A percentile compares a stretch with the other conserved stretches of the same genome.
Evolutionary conservation across 257 asterid genomes (phyloP).

Genomic region (Galeopsis tetrahit): DNA sequence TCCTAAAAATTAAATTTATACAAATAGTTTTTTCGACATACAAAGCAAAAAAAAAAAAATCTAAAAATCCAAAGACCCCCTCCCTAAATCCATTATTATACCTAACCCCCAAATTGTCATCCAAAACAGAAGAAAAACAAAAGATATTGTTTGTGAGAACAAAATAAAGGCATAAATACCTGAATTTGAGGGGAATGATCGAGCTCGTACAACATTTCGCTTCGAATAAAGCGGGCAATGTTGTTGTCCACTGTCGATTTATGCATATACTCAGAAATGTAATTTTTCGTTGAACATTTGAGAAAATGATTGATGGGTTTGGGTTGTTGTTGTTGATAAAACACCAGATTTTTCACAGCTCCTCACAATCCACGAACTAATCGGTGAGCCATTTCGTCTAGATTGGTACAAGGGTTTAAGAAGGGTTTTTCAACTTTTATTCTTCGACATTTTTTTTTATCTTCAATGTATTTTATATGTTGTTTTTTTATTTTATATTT

Average conservation of each 20-base stretch:
- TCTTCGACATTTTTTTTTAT: not conserved
- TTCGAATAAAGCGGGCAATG: slow-evolving; percentile 76
- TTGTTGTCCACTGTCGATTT: slow-evolving; percentile 77
- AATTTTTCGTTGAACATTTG: slow-evolving; percentile 47
- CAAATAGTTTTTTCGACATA: too few relatives aligned
- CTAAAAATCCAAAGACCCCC: too few relatives aligned
- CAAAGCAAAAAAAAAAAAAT: not conserved
- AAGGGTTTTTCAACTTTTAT: slow-evolving; percentile 15
- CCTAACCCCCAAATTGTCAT: not conserved
- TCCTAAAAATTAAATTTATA: not conserved
- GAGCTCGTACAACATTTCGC: slow-evolving; percentile 74
- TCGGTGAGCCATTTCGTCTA: slow-evolving; percentile 49
- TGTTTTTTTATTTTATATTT: too few relatives aligned
- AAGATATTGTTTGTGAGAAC: not conserved
- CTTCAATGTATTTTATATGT: not conserved
- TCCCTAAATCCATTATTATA: too few relatives aligned
- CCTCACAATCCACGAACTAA: slow-evolving; percentile 46
- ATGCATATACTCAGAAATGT: slow-evolving; percentile 62
- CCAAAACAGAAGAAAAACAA: not conserved
- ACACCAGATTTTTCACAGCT: slow-evolving; percentile 31
- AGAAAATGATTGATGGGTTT: slow-evolving; percentile 30
- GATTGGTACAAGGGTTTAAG: slow-evolving; percentile 36
- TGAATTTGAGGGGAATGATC: slow-evolving; percentile 58
- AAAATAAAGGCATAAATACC: slow-evolving; percentile 43
- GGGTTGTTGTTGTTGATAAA: slow-evolving; percentile 33